Percentiles rank a stretch among this genome's conserved stretches.
These are phyloP conservation scores for Coffea canephora DNA, from an alignment of 257 asterid genomes.

Conservation along the genomic window DNA sequence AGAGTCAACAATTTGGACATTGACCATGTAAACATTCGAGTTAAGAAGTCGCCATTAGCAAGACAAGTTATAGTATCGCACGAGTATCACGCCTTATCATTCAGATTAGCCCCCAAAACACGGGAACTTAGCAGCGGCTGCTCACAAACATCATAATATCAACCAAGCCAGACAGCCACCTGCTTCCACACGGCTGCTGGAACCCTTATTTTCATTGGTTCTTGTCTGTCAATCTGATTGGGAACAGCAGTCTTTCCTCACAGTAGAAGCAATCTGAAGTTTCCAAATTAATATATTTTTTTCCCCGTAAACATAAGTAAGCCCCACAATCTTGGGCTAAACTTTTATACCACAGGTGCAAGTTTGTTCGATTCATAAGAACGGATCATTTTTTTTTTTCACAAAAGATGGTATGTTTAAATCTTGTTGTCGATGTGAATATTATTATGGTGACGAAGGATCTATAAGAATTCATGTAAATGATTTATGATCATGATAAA, in stretches of 20 bases:
- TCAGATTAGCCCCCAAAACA: not conserved
- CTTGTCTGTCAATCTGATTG: not conserved
- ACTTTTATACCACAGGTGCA: not conserved
- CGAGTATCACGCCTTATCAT: not conserved
- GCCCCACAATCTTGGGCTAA: not conserved
- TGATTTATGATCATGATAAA: too few relatives aligned
- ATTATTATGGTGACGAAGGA: too few relatives aligned
- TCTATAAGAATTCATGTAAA: too few relatives aligned
- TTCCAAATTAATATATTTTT: too few relatives aligned
- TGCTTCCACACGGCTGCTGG: not conserved
- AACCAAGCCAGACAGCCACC: conserved; percentile 1
- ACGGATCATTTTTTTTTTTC: too few relatives aligned
- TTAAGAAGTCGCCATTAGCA: not conserved
- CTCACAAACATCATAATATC: not conserved
- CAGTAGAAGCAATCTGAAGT: not conserved
- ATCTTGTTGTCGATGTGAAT: too few relatives aligned
- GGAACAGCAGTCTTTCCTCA: not conserved
- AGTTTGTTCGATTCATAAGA: too few relatives aligned
- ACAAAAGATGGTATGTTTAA: too few relatives aligned
- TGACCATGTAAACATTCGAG: not conserved
- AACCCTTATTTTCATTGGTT: too few relatives aligned
- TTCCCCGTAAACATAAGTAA: too few relatives aligned
- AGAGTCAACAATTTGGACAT: not conserved
- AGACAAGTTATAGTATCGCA: not conserved
- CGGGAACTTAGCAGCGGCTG: not conserved